These are phyloP conservation scores for Uronychia binucleata DNA, from an alignment of 73 alveolate genomes.

Conservation along the genomic window DNA sequence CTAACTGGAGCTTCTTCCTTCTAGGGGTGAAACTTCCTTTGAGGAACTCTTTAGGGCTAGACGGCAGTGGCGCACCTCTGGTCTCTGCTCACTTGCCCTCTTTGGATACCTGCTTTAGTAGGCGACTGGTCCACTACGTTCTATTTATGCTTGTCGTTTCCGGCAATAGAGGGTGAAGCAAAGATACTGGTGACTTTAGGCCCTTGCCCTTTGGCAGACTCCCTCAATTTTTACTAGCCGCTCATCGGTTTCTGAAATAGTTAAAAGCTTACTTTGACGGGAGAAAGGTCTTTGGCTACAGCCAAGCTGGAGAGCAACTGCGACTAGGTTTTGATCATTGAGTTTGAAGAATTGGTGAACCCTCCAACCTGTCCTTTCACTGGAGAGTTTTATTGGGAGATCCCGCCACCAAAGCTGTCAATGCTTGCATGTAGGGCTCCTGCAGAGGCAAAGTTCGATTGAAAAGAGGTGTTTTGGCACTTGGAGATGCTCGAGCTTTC, in stretches of 20 bases:
- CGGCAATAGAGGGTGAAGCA: not conserved
- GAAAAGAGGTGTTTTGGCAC: too few relatives aligned
- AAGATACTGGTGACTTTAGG: not conserved
- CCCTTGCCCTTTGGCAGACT: not conserved
- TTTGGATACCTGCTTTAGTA: not conserved
- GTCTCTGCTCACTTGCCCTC: not conserved
- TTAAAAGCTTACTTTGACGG: not conserved
- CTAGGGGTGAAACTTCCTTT: not conserved
- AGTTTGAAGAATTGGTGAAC: too few relatives aligned
- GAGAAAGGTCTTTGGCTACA: too few relatives aligned
- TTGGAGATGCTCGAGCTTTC: too few relatives aligned
- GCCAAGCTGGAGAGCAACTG: too few relatives aligned
- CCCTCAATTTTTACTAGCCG: not conserved
- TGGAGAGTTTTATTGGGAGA: too few relatives aligned
- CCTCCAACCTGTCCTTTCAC: too few relatives aligned
- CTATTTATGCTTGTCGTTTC: not conserved
- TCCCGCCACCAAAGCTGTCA: too few relatives aligned
- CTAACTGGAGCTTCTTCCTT: not conserved
- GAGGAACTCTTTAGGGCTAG: not conserved
- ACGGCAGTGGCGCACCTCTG: not conserved
- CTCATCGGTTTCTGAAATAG: not conserved
- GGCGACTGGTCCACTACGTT: not conserved
- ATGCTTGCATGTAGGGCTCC: too few relatives aligned
- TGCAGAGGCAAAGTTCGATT: too few relatives aligned
- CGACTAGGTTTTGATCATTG: too few relatives aligned